phyloP scores from a whole-genome alignment of 129 eudicot genomes.

The Artemisia tridentata region DNA sequence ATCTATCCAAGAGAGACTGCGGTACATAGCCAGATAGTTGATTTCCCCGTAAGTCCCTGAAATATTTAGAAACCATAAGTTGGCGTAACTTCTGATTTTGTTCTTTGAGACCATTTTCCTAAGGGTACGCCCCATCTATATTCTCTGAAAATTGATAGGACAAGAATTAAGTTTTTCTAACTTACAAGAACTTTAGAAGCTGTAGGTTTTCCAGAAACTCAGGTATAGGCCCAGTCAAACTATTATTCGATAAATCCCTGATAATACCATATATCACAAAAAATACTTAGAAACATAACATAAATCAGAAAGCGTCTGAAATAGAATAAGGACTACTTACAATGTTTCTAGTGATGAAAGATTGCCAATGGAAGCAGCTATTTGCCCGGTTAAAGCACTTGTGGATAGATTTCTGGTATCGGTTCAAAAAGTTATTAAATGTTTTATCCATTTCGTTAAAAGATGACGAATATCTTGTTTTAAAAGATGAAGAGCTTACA shows the following conservation, averaged over 20 bases:
- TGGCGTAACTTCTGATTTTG: background rate
- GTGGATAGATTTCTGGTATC: conserved; percentile 32
- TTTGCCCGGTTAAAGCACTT: conserved; percentile 34
- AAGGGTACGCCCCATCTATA: background rate
- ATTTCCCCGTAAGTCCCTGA: conserved; percentile 32
- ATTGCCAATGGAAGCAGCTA: conserved; percentile 34
- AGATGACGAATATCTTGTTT: background rate
- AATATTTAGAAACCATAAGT: background rate
- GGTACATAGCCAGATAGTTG: conserved; percentile 31
- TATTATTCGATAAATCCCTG: conserved; percentile 40
- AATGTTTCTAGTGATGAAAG: conserved; percentile 33
- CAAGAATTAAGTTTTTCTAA: background rate
- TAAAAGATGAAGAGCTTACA: conserved; percentile 21
- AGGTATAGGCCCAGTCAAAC: conserved; percentile 38
- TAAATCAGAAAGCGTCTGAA: background rate
- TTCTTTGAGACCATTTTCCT: background rate
- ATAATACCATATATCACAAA: conserved; percentile 6
- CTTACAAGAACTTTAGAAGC: conserved; percentile 31
- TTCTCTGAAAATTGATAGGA: background rate
- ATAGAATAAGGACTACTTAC: conserved; percentile 21
- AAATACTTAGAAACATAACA: background rate
- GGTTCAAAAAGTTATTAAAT: conserved; percentile 11
- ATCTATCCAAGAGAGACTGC: conserved; percentile 31
- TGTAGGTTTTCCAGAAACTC: conserved; percentile 31
- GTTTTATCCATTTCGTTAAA: background rate